phyloP scores from a whole-genome alignment of 2,329 filamentous ascomycete genomes.

The Cladosporium cucumerinum region DNA sequence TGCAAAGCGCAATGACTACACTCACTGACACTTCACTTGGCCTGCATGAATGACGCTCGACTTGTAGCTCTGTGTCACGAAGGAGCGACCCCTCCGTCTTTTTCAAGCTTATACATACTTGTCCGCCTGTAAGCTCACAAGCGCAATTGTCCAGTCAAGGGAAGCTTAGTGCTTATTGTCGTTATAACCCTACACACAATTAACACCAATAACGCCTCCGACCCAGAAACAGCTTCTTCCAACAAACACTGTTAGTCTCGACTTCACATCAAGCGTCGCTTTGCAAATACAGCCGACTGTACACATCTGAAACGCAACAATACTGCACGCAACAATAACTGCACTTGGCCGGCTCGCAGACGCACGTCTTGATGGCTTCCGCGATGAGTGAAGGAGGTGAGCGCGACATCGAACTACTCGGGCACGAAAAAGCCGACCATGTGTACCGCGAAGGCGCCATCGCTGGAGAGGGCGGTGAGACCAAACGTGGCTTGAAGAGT shows the following conservation, averaged over 20 bases:
- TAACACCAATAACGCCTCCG: not conserved
- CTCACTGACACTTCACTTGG: not conserved
- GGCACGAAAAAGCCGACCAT: not conserved
- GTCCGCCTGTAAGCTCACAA: not conserved
- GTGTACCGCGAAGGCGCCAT: constrained; percentile 6
- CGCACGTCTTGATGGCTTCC: not conserved
- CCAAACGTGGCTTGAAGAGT: constrained; percentile 21
- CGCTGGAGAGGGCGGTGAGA: not conserved
- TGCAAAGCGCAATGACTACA: not conserved
- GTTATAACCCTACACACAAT: not conserved
- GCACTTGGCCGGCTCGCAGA: not conserved
- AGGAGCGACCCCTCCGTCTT: not conserved
- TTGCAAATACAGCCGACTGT: not conserved
- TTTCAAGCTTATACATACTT: not conserved
- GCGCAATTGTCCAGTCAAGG: not conserved
- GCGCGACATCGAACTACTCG: not conserved
- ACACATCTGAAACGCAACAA: not conserved
- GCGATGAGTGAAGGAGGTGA: not conserved
- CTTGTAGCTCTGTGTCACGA: not conserved
- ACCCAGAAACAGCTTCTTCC: not conserved
- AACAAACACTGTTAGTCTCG: not conserved
- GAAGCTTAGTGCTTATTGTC: not conserved
- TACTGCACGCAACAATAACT: not conserved
- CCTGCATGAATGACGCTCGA: not conserved
- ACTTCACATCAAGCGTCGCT: not conserved